These are phyloP conservation scores for Psilocybe sp. DNA, from an alignment of 768 basidiomycete genomes.

Conservation along the genomic window DNA sequence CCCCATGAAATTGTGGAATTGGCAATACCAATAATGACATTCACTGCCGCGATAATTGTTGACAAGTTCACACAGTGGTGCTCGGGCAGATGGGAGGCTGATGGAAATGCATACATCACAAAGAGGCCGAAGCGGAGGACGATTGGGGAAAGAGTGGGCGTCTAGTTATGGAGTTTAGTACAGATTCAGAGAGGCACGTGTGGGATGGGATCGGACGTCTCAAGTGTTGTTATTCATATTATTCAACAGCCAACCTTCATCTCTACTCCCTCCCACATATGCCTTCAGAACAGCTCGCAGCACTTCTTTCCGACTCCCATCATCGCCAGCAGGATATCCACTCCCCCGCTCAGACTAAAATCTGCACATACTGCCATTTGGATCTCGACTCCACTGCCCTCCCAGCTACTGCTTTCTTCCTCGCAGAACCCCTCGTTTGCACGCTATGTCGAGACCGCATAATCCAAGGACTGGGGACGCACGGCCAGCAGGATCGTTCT, in stretches of 20 bases:
- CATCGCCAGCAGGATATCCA: constrained; percentile 23
- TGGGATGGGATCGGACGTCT: not conserved
- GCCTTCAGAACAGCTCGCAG: constrained; percentile 49
- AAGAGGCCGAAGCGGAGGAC: no score
- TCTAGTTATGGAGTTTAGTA: not conserved
- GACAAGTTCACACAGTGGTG: no score
- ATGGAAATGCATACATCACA: no score
- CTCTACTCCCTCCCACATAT: constrained; percentile 29
- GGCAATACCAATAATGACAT: no score
- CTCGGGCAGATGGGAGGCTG: no score
- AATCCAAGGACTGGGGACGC: constrained; percentile 8
- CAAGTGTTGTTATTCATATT: not conserved
- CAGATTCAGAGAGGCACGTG: constrained; percentile 17
- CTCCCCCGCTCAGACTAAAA: constrained; percentile 31
- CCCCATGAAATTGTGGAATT: no score
- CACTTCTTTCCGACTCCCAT: constrained; percentile 21
- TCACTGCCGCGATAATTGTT: no score
- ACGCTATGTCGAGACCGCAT: constrained; percentile 43
- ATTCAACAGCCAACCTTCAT: constrained; percentile 2
- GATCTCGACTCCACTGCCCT: constrained; percentile 21
- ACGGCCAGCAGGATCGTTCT: not conserved
- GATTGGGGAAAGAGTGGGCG: no score
- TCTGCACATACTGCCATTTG: constrained; percentile 42
- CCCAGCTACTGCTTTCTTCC: constrained; percentile 28
- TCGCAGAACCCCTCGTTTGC: constrained; percentile 41